phyloP scores from a whole-genome alignment of 2,329 filamentous ascomycete genomes.

The Claviceps sp. region DNA sequence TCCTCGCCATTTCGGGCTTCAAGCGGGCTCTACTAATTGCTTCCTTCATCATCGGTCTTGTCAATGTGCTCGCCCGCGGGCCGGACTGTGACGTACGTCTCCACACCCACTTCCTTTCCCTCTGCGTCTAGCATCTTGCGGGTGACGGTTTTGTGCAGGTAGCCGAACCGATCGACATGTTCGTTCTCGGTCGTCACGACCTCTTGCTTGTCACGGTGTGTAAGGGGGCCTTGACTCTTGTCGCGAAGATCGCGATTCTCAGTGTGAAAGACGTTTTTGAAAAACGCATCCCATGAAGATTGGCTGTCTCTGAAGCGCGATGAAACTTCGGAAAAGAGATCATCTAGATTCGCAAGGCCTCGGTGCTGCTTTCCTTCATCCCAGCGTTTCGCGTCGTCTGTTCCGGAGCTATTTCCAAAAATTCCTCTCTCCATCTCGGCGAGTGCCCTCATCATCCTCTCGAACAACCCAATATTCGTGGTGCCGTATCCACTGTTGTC shows the following conservation, averaged over 20 bases:
- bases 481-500: background rate
- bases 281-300: slow-evolving; percentile 27
- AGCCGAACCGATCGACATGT: slow-evolving; percentile 29
- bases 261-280: slow-evolving; percentile 20
- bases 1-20: slow-evolving; percentile 8
- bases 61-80: slow-evolving; percentile 14
- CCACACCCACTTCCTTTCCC: slow-evolving; percentile 26
- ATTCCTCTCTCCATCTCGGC: slow-evolving; percentile 3
- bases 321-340: slow-evolving; percentile 25
- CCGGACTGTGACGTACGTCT: slow-evolving; percentile 21
- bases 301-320: slow-evolving; percentile 24
- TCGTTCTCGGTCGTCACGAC: slow-evolving; percentile 24
- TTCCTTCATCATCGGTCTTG: background rate
- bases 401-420: background rate
- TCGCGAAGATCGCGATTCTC: slow-evolving; percentile 3
- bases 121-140: slow-evolving; percentile 26
- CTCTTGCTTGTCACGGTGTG: slow-evolving; percentile 17
- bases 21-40: background rate
- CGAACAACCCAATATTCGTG: slow-evolving; percentile 6
- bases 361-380: background rate
- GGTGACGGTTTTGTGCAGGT: slow-evolving; percentile 27
- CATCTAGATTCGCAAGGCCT: slow-evolving; percentile 24
- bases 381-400: background rate
- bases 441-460: slow-evolving; percentile 7
- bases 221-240: slow-evolving; percentile 4